Base-by-base conservation (phyloP, 352 stramenopile species). In the Elongisporangium prolatum region DNA sequence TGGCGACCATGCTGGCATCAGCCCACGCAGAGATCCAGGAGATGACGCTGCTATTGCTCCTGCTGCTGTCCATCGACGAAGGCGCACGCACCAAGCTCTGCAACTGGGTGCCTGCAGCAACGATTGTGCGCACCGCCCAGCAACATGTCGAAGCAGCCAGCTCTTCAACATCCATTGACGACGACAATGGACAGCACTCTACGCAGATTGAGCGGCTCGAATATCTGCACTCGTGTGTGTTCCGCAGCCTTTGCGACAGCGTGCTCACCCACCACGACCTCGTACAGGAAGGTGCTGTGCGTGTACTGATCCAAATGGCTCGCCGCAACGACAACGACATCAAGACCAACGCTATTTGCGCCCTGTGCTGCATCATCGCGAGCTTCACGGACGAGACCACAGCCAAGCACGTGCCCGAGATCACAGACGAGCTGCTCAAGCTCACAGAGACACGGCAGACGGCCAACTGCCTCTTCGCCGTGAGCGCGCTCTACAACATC, bases 401-500 rank as follows among this genome's bases (percentile, higher is more conserved):
- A 40, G 68, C 67, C 4, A 59, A 58, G 18, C 85, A 80, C 38
- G 74, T 89, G 4, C 67, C 74, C 18, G 74, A 81, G 50, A 78
- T 93, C 21, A 77, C 72, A 0, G 58, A 82, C 13, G 60, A 87
- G 21, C 62, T 93, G 21, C 54, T 93, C 55, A 60, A 67, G 47
- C 64, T 93, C 10, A 73, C 79, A 2, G 54, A 54, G 18, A 74
- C 74, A 1, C 18, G 38, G 0, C 58, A 68, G 14, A 9, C 58
- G 1, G 64, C 61, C 21, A 84, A 72, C 37, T 77, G 71, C 48
- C 25, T 75, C 3, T 91, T 93, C 48, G 79, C 81, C 3, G 64
- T 89, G 21, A 69, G 73, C 5, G 77, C 80, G 17, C 65, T 93
- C 6, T 93, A 89, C 72, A 91, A 91, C 51, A 84, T 93, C 25